phyloP scores from a whole-genome alignment of 768 basidiomycete genomes.

The Termitomyces sp. region DNA sequence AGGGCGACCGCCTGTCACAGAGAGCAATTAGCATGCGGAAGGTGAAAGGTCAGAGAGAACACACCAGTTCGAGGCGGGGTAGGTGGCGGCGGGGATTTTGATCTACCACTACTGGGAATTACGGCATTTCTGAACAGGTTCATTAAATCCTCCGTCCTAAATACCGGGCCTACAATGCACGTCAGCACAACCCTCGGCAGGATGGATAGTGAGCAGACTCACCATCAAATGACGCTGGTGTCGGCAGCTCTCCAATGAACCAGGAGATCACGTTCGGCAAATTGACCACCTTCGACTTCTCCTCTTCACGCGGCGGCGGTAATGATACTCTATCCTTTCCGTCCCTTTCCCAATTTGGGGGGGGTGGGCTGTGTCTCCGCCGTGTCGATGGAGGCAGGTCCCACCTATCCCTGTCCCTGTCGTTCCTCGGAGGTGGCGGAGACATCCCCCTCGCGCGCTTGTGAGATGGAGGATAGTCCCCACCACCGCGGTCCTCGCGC shows the following conservation, averaged over 20 bases:
- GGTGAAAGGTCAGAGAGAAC: conserved; percentile 12
- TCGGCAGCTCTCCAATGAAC: conserved; percentile 11
- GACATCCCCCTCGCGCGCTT: conserved; percentile 11
- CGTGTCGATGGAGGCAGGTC: conserved; percentile 8
- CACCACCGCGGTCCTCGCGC: conserved; percentile 10
- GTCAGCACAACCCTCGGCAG: neutral
- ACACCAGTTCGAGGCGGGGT: conserved; percentile 45
- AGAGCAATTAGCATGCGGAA: neutral
- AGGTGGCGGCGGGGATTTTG: conserved; percentile 55
- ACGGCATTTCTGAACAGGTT: conserved; percentile 76
- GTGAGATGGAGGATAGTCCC: conserved; percentile 9
- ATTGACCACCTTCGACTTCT: conserved; percentile 2
- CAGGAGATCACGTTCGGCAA: conserved; percentile 12
- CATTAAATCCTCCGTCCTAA: conserved; percentile 88
- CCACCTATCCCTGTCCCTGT: conserved; percentile 12
- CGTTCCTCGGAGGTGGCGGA: conserved; percentile 5
- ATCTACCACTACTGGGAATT: conserved; percentile 58
- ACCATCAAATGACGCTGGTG: conserved; percentile 1
- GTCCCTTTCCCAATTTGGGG: conserved; percentile 8
- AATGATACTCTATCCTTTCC: conserved; percentile 4
- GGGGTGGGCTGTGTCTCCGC: conserved; percentile 5
- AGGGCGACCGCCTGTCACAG: conserved; percentile 52
- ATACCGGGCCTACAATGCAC: conserved; percentile 67
- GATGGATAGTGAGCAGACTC: neutral
- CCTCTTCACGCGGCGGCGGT: conserved; percentile 11